Conservation (phyloP, 257 asterid genomes). For the Fraxinus quadrangulata region DNA sequence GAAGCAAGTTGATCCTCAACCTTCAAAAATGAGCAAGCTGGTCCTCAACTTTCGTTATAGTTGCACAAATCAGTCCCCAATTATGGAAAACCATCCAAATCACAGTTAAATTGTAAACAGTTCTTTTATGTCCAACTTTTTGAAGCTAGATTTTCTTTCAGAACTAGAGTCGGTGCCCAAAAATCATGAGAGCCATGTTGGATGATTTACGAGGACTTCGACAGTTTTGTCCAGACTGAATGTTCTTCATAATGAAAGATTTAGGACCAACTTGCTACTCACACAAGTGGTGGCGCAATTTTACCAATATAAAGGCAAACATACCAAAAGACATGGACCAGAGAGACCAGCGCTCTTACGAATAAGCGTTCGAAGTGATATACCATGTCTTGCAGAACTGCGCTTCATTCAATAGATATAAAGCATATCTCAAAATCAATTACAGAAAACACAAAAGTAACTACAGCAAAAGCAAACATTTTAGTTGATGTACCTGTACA, state of each 20-base stretch:
- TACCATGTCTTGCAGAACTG: slow-evolving; percentile 95
- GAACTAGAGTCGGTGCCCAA: neutral
- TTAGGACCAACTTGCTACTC: neutral
- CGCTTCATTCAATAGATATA: slow-evolving; percentile 67
- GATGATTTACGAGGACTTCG: neutral
- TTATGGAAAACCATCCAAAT: neutral
- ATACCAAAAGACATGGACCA: slow-evolving; percentile 92
- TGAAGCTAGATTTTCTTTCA: neutral
- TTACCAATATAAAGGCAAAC: slow-evolving; percentile 16
- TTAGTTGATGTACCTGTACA: slow-evolving; percentile 64
- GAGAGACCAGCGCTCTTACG: slow-evolving; percentile 57
- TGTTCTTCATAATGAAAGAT: neutral
- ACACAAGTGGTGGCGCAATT: neutral
- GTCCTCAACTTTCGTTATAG: neutral
- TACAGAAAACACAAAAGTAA: slow-evolving; percentile 12
- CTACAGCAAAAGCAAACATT: slow-evolving; percentile 10
- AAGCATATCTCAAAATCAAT: slow-evolving; percentile 35
- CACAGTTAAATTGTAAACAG: neutral
- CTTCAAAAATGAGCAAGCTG: neutral
- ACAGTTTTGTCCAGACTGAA: neutral
- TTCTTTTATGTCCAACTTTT: neutral
- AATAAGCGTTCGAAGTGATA: slow-evolving; percentile 86
- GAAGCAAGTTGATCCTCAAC: neutral
- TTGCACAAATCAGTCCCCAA: neutral
- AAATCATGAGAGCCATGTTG: neutral